Evolutionary conservation across 129 eudicot genomes (phyloP), one percentile per base, ranked within the genome.

Genomic region (Helianthus tuberosus): DNA sequence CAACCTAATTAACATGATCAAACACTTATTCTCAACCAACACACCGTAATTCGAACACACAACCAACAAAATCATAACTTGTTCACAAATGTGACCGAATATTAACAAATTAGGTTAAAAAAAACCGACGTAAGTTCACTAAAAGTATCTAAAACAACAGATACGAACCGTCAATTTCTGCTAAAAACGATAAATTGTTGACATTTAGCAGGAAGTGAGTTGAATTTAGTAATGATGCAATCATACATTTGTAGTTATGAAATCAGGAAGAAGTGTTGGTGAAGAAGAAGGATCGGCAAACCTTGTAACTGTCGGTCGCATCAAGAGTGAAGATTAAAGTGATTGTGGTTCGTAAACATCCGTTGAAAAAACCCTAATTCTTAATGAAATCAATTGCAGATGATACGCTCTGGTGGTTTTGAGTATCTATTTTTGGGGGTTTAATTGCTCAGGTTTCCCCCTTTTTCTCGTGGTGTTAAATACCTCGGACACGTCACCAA

Each of bases 1-100:
- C 8, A 41, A 41, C 8, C 2, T 8, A 66, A 16, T 77, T 80
- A 68, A 35, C 79, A 75, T 80, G 66, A 78, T 83, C 85, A 27
- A 46, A 77, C 77, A 74, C 66, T 70, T 72, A 62, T 52, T 38
- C 38, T 11, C 11, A 55, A 44, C 16, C 17, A 20, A 14, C 3
- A 51, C 53, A 63, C 55, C 4, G 5, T 5, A 46, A 57, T 52
- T 52, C 66, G 27, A 65, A 64, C 15, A 10, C 8, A 0, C 44
- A 44, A 52, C 8, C 44, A 59, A 48, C 46, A 68, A 5, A 29
- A 66, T 38, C 27, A 0, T 23, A 54, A 5, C 2, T 3, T 13
- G 25, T 43, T 47, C 70, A 59, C 50, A 16, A 77, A 60, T 60
- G 36, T 39, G 32, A 70, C 75, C 36, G 12, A 2, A 12, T 47